Evolutionary conservation across 352 stramenopile species (phyloP).

Genomic region (Globisporangium cystogenes): DNA sequence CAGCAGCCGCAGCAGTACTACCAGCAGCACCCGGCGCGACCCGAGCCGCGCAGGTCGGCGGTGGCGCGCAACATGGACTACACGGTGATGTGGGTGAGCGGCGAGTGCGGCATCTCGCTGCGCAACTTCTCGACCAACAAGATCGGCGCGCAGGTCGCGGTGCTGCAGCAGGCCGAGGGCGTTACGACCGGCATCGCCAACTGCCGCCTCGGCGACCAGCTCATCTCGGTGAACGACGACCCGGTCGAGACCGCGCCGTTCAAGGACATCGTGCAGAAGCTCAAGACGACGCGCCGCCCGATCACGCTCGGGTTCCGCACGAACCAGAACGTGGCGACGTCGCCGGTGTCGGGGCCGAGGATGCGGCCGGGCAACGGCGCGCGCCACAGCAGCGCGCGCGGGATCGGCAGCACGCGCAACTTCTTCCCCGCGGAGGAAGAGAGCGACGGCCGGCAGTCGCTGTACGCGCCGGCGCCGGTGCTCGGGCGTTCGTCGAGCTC

Average conservation of each 20-base stretch:
- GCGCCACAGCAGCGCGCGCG: background rate
- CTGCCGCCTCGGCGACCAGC: conserved; percentile 66
- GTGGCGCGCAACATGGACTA: conserved; percentile 32
- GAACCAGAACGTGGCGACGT: conserved; percentile 67
- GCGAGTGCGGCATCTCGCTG: conserved; percentile 80
- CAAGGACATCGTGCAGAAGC: conserved; percentile 70
- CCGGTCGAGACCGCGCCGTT: conserved; percentile 51
- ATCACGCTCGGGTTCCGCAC: conserved; percentile 68
- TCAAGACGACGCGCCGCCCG: conserved; percentile 62
- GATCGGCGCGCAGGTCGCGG: conserved; percentile 71
- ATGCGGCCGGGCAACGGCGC: background rate
- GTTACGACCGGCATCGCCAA: conserved; percentile 76
- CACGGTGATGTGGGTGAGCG: conserved; percentile 75
- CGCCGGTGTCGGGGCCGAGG: conserved; percentile 21
- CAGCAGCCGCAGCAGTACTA: conserved; percentile 24
- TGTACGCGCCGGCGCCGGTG: background rate
- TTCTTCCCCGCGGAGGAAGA: conserved; percentile 13
- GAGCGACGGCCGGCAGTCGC: background rate
- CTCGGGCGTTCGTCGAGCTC: background rate
- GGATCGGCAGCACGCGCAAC: background rate
- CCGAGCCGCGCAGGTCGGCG: conserved; percentile 3
- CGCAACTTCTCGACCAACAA: conserved; percentile 77
- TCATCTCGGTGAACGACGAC: conserved; percentile 73
- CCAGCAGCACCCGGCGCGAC: conserved; percentile 13
- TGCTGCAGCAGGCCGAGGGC: conserved; percentile 71